A percentile compares a stretch with the other conserved stretches of the same genome.
Evolutionary conservation across 495 filamentous ascomycete genomes (phyloP).

Genomic region (Lindgomyces ingoldianus): DNA sequence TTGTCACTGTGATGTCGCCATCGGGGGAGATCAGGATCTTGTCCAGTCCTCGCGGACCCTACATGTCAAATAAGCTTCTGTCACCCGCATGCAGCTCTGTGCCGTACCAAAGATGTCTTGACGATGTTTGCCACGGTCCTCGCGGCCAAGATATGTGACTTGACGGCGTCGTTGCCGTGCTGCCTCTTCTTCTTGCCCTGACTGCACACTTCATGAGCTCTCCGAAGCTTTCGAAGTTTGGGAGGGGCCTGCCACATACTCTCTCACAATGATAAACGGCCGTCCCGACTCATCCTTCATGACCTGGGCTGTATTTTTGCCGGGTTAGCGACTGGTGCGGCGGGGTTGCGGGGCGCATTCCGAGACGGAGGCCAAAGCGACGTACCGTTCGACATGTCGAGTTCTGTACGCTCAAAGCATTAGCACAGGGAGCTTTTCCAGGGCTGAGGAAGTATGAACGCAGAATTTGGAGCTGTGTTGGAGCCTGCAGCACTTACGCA

Average conservation of each 20-base stretch:
- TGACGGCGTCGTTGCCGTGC: constrained; percentile 94
- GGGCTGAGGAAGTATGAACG: constrained; percentile 15
- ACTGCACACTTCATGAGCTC: constrained; percentile 57
- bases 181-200: constrained; percentile 98
- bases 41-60: constrained; percentile 93
- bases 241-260: no score
- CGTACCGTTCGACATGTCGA: constrained; percentile 76
- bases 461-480: constrained; percentile 24
- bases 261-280: constrained; percentile 97
- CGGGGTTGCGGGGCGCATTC: not conserved
- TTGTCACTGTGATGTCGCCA: constrained; percentile 98
- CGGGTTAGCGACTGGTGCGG: constrained; percentile 25
- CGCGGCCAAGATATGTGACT: constrained; percentile 94
- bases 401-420: constrained; percentile 50
- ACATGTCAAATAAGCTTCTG: constrained; percentile 35
- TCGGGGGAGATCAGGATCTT: constrained; percentile 99
- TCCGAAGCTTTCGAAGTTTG: no score
- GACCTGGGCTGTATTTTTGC: constrained; percentile 61
- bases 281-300: constrained; percentile 93
- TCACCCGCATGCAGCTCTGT: not conserved
- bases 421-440: constrained; percentile 1
- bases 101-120: constrained; percentile 75
- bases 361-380: not conserved
- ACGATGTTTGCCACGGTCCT: constrained; percentile 95
- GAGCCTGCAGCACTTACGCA: constrained; percentile 55